Evolutionary conservation across 1,284 basidiomycete genomes (phyloP), one percentile per base, ranked within the genome.

Genomic region (Boletus smithii): DNA sequence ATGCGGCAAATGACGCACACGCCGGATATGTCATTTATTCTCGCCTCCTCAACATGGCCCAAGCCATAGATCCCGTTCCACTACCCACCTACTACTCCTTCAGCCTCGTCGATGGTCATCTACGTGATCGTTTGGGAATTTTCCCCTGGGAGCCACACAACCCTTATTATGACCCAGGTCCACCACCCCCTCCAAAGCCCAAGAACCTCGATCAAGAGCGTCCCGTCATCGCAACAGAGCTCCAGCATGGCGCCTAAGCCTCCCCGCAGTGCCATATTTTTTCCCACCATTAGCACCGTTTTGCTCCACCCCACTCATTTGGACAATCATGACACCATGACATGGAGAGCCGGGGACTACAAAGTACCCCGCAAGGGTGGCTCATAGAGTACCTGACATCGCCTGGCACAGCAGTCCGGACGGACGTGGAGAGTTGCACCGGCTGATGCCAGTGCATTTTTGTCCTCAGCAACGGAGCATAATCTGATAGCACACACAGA

Each of bases 1-100:
- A 89, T 64, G 87, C 86, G 7, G 79, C 77, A 26, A 85, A 86
- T 56, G 87, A 89, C 53, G 80, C 81, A 2, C 77, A 82, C 58
- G 74, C 82, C 3, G 81, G 77, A 9, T 75, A 76, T 51, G 53
- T 65, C 0, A 53, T 87, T 20, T 82, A 79, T 61, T 63, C 58
- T 33, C 69, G 61, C 27, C 67, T 87, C 8, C 50, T 64, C 8
- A 49, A 51, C 6, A 73, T 80, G 71, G 64, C 71, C 5, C 50
- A 62, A 14, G 48, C 57, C 6, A 69, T 80, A 60, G 31, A 37
- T 16, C 71, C 71, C 14, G 47, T 58, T 8, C 79, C 80, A 0
- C 65, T 72, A 29, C 49, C 66, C 17, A 59, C 60, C 4, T 85
- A 71, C 55, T 88, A 80, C 59, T 73, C 73, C 9, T 87, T 88